phyloP scores from a whole-genome alignment of 345 rosid species.

The Murraya koenigii region DNA sequence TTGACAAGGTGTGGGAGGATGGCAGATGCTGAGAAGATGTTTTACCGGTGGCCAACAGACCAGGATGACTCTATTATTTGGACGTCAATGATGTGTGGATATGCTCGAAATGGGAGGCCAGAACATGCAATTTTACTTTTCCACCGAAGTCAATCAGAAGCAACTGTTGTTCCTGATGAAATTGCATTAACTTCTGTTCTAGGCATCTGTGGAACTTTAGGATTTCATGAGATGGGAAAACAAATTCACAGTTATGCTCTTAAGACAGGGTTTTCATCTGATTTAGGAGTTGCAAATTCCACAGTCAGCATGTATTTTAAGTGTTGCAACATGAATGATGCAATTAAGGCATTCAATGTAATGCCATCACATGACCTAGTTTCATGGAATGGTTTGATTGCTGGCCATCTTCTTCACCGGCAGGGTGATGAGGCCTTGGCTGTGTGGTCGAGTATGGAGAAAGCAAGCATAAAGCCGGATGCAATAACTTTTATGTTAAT shows the following conservation, averaged over 20 bases:
- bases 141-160: slow-evolving; percentile 33
- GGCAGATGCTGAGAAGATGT: slow-evolving; percentile 70
- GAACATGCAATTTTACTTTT: slow-evolving; percentile 64
- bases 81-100: slow-evolving; percentile 78
- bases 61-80: slow-evolving; percentile 40
- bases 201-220: slow-evolving; percentile 72
- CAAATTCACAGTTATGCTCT: slow-evolving; percentile 64
- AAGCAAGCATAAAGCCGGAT: slow-evolving; percentile 46
- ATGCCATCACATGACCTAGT: slow-evolving; percentile 54
- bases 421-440: slow-evolving; percentile 61
- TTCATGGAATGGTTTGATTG: slow-evolving; percentile 78
- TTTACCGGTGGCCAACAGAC: slow-evolving; percentile 45
- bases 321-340: slow-evolving; percentile 45
- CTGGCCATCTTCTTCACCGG: slow-evolving; percentile 65
- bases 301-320: slow-evolving; percentile 71
- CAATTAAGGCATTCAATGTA: slow-evolving; percentile 45
- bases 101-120: slow-evolving; percentile 67
- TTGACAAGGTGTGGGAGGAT: slow-evolving; percentile 77
- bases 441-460: slow-evolving; percentile 57
- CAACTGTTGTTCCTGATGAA: slow-evolving; percentile 53
- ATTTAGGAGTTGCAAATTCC: slow-evolving; percentile 64
- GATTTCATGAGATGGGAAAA: slow-evolving; percentile 61
- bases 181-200: slow-evolving; percentile 53
- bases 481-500: slow-evolving; percentile 45
- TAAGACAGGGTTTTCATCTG: slow-evolving; percentile 49